phyloP scores from a whole-genome alignment of 495 filamentous ascomycete genomes.

The Talaromyces wortmannii region DNA sequence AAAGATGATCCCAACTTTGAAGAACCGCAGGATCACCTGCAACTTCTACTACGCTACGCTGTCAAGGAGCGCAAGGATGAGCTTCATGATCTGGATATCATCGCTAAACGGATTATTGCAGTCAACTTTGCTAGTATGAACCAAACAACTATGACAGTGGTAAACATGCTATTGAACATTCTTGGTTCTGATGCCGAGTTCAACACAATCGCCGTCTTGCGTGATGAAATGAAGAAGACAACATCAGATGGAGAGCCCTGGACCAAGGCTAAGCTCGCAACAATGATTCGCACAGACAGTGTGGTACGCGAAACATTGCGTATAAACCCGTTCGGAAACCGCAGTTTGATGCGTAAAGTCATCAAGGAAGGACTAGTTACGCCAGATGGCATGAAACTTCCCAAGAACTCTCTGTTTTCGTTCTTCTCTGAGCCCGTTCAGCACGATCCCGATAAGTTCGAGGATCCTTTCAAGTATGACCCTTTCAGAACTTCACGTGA shows the following conservation, averaged over 20 bases:
- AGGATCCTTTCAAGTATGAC: slow-evolving; percentile 20
- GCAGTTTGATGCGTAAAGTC: slow-evolving; percentile 23
- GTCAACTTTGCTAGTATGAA: slow-evolving; percentile 46
- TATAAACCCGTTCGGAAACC: slow-evolving; percentile 21
- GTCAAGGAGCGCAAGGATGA: slow-evolving; percentile 21
- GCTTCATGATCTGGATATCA: slow-evolving; percentile 16
- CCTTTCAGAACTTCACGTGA: slow-evolving; percentile 25
- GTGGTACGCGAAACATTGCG: slow-evolving; percentile 33
- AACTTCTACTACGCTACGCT: slow-evolving; percentile 28
- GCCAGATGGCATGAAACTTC: slow-evolving; percentile 21
- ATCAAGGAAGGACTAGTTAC: slow-evolving; percentile 11
- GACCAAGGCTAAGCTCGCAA: slow-evolving; percentile 21
- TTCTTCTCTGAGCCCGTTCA: slow-evolving; percentile 21
- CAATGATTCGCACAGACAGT: slow-evolving; percentile 29
- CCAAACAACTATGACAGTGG: slow-evolving; percentile 40
- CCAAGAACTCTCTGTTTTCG: slow-evolving; percentile 20
- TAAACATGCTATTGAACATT: slow-evolving; percentile 36
- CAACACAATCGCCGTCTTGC: slow-evolving; percentile 25
- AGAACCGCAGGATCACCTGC: slow-evolving; percentile 24
- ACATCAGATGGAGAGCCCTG: slow-evolving; percentile 11
- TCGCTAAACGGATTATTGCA: slow-evolving; percentile 25
- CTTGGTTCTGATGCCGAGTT: slow-evolving; percentile 26
- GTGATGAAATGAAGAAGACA: slow-evolving; percentile 17
- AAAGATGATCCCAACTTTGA: slow-evolving; percentile 8
- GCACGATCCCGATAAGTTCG: slow-evolving; percentile 19